phyloP scores from a whole-genome alignment of 2,329 filamentous ascomycete species.

The Talaromyces sp. region DNA sequence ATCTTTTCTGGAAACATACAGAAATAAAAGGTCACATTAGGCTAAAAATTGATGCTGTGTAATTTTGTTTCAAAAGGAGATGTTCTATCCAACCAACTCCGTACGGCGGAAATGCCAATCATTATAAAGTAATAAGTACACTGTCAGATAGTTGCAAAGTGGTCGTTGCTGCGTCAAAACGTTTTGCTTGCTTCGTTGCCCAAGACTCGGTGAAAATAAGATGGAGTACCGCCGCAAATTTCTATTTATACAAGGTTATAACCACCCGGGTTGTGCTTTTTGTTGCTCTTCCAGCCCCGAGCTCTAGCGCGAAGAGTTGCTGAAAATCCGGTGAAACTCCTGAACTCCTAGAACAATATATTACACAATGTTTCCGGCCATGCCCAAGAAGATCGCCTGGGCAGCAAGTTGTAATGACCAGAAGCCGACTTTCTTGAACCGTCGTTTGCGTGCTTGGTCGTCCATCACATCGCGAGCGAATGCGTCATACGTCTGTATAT shows the following conservation, averaged over 20 bases:
- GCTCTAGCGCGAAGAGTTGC: background rate
- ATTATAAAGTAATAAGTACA: background rate
- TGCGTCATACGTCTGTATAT: constrained; percentile 72
- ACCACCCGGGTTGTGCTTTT: background rate
- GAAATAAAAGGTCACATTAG: background rate
- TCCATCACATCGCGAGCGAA: constrained; percentile 89
- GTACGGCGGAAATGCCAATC: background rate
- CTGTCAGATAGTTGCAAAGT: background rate
- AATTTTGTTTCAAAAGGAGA: background rate
- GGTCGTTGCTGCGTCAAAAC: background rate
- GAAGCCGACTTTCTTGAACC: constrained; percentile 92
- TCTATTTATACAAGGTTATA: background rate
- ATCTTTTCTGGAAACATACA: background rate
- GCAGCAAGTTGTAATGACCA: constrained; percentile 92
- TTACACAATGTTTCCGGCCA: constrained; percentile 73
- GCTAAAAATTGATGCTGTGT: background rate
- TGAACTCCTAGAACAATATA: background rate
- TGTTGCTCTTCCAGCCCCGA: background rate
- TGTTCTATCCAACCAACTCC: background rate
- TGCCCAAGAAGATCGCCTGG: constrained; percentile 89
- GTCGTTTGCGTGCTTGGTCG: constrained; percentile 75
- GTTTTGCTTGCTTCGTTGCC: background rate
- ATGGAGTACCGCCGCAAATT: background rate
- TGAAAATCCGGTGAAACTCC: background rate
- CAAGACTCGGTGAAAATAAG: background rate